These are phyloP conservation scores for Ambrosiella xylebori DNA, from an alignment of 2,329 filamentous ascomycete species.

Conservation along the genomic window DNA sequence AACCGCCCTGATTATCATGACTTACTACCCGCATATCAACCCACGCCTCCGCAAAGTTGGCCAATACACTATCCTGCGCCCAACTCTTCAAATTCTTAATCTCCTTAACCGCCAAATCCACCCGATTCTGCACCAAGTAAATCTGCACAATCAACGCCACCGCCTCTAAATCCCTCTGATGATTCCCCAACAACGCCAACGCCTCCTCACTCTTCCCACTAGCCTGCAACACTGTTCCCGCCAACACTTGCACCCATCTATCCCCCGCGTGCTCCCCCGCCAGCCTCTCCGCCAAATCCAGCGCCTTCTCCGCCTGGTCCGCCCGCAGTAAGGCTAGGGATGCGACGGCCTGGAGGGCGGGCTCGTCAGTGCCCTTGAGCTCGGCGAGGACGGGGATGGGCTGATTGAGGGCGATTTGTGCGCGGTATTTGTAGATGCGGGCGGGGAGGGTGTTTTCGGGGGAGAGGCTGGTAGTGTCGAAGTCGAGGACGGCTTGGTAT, in stretches of 20 bases:
- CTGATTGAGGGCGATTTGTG: constrained; percentile 68
- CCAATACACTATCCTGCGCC: constrained; percentile 85
- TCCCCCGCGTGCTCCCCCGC: constrained; percentile 54
- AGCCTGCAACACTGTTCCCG: constrained; percentile 65
- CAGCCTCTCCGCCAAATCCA: constrained; percentile 48
- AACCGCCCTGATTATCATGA: constrained; percentile 10
- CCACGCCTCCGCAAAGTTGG: constrained; percentile 93
- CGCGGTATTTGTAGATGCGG: constrained; percentile 61
- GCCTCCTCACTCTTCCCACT: constrained; percentile 75
- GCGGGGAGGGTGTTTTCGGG: constrained; percentile 60
- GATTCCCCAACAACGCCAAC: constrained; percentile 57
- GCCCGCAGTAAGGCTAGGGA: constrained; percentile 52
- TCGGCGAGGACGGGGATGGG: constrained; percentile 54
- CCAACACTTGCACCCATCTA: constrained; percentile 60
- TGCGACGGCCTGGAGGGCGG: constrained; percentile 60
- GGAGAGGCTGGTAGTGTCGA: constrained; percentile 65
- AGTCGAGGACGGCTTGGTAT: constrained; percentile 73
- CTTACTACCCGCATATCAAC: constrained; percentile 70
- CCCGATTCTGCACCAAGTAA: constrained; percentile 77
- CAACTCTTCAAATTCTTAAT: constrained; percentile 72
- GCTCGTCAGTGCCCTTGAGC: constrained; percentile 39
- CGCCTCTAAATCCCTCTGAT: constrained; percentile 66
- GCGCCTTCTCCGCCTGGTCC: constrained; percentile 44
- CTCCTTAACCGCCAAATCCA: constrained; percentile 80
- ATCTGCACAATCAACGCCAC: constrained; percentile 85